Evolutionary conservation across 768 basidiomycete genomes (phyloP), one percentile per base, ranked within the genome.

Genomic region (Sarcodon aspratus): DNA sequence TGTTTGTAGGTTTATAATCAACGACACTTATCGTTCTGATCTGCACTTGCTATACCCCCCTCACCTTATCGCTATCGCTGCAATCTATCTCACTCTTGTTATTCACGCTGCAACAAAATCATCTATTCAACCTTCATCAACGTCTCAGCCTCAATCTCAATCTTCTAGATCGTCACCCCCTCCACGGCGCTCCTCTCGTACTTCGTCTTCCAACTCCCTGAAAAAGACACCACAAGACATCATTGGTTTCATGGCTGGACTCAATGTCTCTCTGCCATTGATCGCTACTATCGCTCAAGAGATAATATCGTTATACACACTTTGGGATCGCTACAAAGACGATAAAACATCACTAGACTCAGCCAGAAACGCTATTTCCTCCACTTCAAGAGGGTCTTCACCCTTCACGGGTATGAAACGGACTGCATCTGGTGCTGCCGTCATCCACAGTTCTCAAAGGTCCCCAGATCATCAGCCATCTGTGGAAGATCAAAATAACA

Each of bases 31-130:
- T 60, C 80, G 94, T 47, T 93, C 90, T 5, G 88, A 94, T 48
- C 71, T 99, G 15, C 92, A 90, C 60, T 79, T 99, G n/a, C 66
- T 96, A 31, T 85, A 98, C 61, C 94, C 96, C 0, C 96, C 96
- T 0, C 92, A 98, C 61, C 71, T 97, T 49, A 88, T 98, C 55
- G 92, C 95, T 17, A 78, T 97, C 59, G 83, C 94, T 0, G 86
- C 90, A 0, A 78, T 99, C 48, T 96, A 92, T 67, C 78, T 97
- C 50, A 85, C 88, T 0, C 80, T 91, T 59, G 76, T 85, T 45
- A 71, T 92, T 9, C 82, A 90, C 58, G 66, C 71, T 0, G 76
- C 78, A 15, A 75, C 79, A 33, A 69, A 75, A 45, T 67, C 70
- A 10, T 55, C 65, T 43, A 61, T 75, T 51, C 60, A 66, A 15